Base-by-base conservation (phyloP, 345 rosid genomes). In the Aquilaria yunnanensis region DNA sequence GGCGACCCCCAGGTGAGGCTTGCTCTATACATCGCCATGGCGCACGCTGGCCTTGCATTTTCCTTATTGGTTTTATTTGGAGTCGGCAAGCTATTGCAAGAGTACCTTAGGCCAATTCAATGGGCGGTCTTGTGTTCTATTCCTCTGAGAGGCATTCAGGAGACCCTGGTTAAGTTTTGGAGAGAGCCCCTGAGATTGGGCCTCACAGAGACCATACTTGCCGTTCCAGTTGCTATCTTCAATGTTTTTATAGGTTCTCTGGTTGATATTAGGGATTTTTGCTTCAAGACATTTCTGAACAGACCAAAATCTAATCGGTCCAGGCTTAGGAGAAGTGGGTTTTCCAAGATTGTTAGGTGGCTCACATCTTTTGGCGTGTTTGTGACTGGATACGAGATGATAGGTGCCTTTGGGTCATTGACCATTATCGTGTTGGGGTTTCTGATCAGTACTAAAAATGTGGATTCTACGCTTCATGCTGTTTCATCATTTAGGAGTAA, bases 11-110 rank as follows among this genome's bases (percentile, higher is more conserved):
- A 47, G 3, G 13, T 62, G 12, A 48, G 66, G 9, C 41, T 52
- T 56, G 66, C 66, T 16, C 52, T 62, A 49, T 52, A 62, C 50
- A 57, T 62, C 2, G 58, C 66, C 66, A 62, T 62, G 66, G 66
- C 66, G 7, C 66, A 62, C 50, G 57, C 66, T 6, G 66, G 66
- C 49, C 66, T 62, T 53, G 66, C 14, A 4, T 62, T 62, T 34
- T 51, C 66, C 14, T 9, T 62, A 23, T 12, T 23, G 10, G 57
- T 62, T 23, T 57, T 62, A 32, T 62, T 52, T 3, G 66, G 66
- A 56, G 49, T 62, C 66, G 30, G 29, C 47, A 62, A 62, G 57
- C 66, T 62, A 16, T 57, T 62, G 37, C 66, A 62, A 23, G 43
- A 37, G 57, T 62, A 62, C 32, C 54, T 47, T 56, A 47, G 57